A percentile compares a stretch with the other conserved stretches of the same genome.
Conservation (phyloP, 805 yeast genomes). For the Soucietia sequanensis region DNA sequence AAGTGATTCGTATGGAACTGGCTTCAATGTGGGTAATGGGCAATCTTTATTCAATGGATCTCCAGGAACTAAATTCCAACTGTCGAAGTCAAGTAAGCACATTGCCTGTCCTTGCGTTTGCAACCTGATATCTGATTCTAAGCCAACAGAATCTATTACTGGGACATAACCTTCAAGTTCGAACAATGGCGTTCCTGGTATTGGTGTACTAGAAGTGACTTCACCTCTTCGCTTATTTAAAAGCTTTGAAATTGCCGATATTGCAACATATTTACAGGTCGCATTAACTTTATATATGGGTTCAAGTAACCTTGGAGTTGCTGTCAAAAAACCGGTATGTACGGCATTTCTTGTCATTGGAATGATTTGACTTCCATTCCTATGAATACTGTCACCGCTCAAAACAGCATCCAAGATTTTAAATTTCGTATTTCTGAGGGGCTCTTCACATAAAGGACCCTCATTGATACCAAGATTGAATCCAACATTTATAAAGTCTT, state of each 20-base stretch:
- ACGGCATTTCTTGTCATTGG: slow-evolving; percentile 85
- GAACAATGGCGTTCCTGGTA: slow-evolving; percentile 72
- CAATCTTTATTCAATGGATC: slow-evolving; percentile 77
- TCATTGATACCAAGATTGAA: slow-evolving; percentile 80
- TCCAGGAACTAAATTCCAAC: slow-evolving; percentile 85
- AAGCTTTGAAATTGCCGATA: slow-evolving; percentile 46
- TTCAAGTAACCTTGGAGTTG: slow-evolving; percentile 77
- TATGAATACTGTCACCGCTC: slow-evolving; percentile 45
- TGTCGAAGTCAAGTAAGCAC: slow-evolving; percentile 61
- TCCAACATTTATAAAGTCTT: slow-evolving; percentile 66
- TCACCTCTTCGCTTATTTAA: slow-evolving; percentile 70
- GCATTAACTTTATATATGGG: slow-evolving; percentile 69
- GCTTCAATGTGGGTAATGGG: slow-evolving; percentile 64
- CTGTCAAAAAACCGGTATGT: slow-evolving; percentile 73
- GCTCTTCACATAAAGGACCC: slow-evolving; percentile 93
- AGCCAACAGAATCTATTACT: slow-evolving; percentile 85
- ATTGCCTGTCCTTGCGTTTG: slow-evolving; percentile 77
- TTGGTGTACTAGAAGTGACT: slow-evolving; percentile 43
- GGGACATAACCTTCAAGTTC: slow-evolving; percentile 69
- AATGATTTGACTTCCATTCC: slow-evolving; percentile 66
- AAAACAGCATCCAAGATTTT: slow-evolving; percentile 61
- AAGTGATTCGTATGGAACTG: slow-evolving; percentile 66
- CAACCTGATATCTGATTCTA: slow-evolving; percentile 81
- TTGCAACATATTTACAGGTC: slow-evolving; percentile 50
- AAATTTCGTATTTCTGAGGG: slow-evolving; percentile 67